Evolutionary conservation across 371 early-diverging fungal genomes (phyloP), one percentile per base, ranked within the genome.

Genomic region (Syncephalis plumigaleata): DNA sequence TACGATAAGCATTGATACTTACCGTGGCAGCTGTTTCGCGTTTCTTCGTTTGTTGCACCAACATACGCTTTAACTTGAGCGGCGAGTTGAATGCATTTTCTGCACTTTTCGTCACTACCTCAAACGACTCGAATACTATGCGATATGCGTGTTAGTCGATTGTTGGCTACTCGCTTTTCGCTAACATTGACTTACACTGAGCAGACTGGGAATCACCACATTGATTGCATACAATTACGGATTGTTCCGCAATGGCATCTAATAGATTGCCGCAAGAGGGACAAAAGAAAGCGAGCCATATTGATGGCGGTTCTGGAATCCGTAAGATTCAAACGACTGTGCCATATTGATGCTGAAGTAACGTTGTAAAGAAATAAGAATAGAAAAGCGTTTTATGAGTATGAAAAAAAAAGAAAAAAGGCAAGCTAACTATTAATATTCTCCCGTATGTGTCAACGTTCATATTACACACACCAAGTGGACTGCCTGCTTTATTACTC

Each of bases 211-310:
- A 66, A 54, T 74, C 70, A 26, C 76, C 75, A 60, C 91, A 91
- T 23, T 73, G 71, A 47, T 73, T 68, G 72, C 94, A 91, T 20
- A 79, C 61, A 24, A 83, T 70, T 48, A 84, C 67, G 51, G 77
- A 73, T 46, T 75, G 69, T 47, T 81, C 80, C 22, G 75, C 80
- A 2, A 87, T 83, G 52, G 74, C 71, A 63, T 91, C 91, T 16
- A 93, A 71, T 37, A 91, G 67, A 54, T 83, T 79, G 39, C 87
- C 87, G 60, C 91, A 92, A 53, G 77, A 78, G 23, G 76, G 73
- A 59, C 93, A 92, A 55, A 91, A 92, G 36, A 84, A 71, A 84
- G 75, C 1, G 79, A 79, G 50, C 78, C 78, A 21, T 21, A 40
- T 11, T 31, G 31, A 31, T 4, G 11, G 11, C 31, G 31, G 31